Percentiles rank a stretch among this genome's conserved stretches.
phyloP scores from a whole-genome alignment of 2,329 filamentous ascomycete species.

The Colletotrichum theobromicola region DNA sequence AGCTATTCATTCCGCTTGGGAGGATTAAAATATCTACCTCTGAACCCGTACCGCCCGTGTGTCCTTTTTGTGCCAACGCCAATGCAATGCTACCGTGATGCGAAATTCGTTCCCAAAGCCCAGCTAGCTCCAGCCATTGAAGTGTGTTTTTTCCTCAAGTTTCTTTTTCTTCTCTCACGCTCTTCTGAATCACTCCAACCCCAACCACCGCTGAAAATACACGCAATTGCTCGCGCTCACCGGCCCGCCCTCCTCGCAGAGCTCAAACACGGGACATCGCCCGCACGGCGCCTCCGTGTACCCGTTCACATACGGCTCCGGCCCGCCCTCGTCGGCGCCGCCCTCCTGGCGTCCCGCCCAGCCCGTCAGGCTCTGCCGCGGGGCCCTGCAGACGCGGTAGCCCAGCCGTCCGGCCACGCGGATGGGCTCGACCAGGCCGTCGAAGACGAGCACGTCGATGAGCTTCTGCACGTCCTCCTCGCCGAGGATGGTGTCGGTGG shows the following conservation, averaged over 20 bases:
- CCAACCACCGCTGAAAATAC: constrained; percentile 89
- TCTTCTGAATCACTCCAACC: constrained; percentile 38
- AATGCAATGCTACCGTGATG: constrained; percentile 20
- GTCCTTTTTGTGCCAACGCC: constrained; percentile 17
- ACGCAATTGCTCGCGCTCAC: constrained; percentile 90
- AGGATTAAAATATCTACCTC: neutral
- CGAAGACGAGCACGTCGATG: constrained; percentile 86
- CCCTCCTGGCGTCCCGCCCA: constrained; percentile 43
- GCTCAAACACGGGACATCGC: constrained; percentile 87
- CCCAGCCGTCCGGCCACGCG: constrained; percentile 53
- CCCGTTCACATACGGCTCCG: constrained; percentile 64
- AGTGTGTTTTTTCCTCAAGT: neutral
- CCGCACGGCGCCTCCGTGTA: constrained; percentile 91
- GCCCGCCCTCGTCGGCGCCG: constrained; percentile 40
- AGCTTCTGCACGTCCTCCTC: constrained; percentile 84
- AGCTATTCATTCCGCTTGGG: neutral
- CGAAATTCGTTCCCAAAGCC: neutral
- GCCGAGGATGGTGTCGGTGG: constrained; percentile 72
- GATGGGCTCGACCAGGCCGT: constrained; percentile 79
- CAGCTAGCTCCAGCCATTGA: neutral
- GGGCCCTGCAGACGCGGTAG: constrained; percentile 58
- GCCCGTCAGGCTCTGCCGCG: constrained; percentile 47
- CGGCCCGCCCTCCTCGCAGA: constrained; percentile 89
- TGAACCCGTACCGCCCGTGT: constrained; percentile 1
- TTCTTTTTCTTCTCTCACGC: neutral